These are phyloP conservation scores for Aspergillus phoenicis DNA, from an alignment of 2,329 filamentous ascomycete genomes.

Conservation along the genomic window DNA sequence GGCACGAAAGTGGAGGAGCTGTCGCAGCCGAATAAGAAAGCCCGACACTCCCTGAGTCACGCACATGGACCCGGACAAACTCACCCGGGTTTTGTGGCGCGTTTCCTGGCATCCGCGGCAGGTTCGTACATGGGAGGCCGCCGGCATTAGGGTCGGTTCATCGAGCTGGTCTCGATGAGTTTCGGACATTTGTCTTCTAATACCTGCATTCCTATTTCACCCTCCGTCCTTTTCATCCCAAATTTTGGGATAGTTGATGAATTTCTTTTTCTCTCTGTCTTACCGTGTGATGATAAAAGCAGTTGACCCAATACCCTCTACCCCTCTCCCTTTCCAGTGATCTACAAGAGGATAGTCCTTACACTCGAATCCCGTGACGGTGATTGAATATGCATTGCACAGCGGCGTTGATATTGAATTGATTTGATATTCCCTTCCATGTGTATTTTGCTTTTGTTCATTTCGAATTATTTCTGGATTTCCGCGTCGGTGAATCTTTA, in stretches of 20 bases:
- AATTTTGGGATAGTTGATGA: too few species aligned
- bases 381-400: too few species aligned
- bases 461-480: too few species aligned
- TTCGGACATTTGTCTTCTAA: background rate
- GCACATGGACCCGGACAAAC: background rate
- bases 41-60: constrained; percentile 35
- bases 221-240: too few species aligned
- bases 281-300: background rate
- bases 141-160: constrained; percentile 18
- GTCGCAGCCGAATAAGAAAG: constrained; percentile 47
- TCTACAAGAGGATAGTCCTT: too few species aligned
- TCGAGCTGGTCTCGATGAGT: constrained; percentile 16
- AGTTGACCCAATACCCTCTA: background rate
- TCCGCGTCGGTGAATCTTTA: too few species aligned
- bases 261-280: too few species aligned
- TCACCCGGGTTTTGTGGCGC: constrained; percentile 43
- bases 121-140: constrained; percentile 45
- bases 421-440: too few species aligned
- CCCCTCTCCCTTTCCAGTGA: background rate
- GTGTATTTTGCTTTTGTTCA: too few species aligned
- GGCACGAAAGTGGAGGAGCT: constrained; percentile 40
- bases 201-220: background rate
- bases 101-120: constrained; percentile 47
- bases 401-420: too few species aligned
- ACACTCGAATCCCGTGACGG: too few species aligned